Percentiles rank a stretch among this genome's conserved stretches.
Evolutionary conservation across 306 rosid genomes (phyloP).

Genomic region (Elaeagnus macrophylla): DNA sequence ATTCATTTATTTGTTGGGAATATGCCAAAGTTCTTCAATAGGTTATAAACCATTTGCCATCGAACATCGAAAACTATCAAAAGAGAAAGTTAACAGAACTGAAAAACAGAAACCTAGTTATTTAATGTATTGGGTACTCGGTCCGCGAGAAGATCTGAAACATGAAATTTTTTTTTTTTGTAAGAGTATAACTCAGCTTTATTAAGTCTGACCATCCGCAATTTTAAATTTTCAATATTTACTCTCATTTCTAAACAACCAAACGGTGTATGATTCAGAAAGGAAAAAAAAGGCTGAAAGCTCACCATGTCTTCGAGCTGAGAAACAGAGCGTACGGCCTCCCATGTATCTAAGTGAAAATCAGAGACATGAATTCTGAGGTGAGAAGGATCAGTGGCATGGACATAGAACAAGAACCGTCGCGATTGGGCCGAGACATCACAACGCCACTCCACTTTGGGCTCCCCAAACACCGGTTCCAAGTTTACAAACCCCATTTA

Average conservation of each 20-base stretch:
- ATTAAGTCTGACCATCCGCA: too few relatives aligned
- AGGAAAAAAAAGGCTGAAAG: constrained; percentile 3
- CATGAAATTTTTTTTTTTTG: too few relatives aligned
- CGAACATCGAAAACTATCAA: too few relatives aligned
- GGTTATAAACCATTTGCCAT: too few relatives aligned
- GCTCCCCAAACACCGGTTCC: constrained; percentile 55
- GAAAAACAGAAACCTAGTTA: too few relatives aligned
- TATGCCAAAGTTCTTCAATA: too few relatives aligned
- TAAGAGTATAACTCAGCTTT: too few relatives aligned
- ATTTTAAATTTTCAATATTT: too few relatives aligned
- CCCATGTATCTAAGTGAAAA: constrained; percentile 62
- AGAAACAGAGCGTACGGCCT: constrained; percentile 45
- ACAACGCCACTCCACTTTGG: constrained; percentile 36
- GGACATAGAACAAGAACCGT: constrained; percentile 48
- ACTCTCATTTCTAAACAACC: background rate
- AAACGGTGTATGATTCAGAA: background rate
- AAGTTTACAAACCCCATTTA: constrained; percentile 50
- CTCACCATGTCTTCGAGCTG: constrained; percentile 75
- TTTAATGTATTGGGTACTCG: too few relatives aligned
- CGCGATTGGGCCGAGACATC: constrained; percentile 18
- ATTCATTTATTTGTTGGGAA: too few relatives aligned
- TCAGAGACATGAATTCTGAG: constrained; percentile 49
- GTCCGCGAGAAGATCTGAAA: too few relatives aligned
- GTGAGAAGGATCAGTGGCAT: constrained; percentile 45
- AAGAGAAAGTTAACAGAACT: too few relatives aligned